Base-by-base conservation (phyloP, 2,329 filamentous ascomycete genomes). In the Penicillium sp. region DNA sequence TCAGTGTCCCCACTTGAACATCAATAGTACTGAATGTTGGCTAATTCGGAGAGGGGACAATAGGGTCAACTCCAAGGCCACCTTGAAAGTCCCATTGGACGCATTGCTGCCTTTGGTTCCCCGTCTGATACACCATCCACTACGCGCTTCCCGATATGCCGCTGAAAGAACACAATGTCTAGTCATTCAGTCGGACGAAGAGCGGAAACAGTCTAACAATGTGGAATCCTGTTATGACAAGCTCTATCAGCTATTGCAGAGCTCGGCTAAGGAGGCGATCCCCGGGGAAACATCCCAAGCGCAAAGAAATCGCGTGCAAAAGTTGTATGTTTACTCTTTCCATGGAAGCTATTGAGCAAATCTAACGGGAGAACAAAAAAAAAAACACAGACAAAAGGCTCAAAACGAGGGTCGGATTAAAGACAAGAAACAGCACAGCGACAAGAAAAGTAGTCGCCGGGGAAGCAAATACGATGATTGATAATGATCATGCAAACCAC, bases 31-130 rank as follows among this genome's bases (percentile, higher is more conserved):
- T 25, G 31, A 47, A 48, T 45, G 10, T n/a, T 49, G 38, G 52
- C 53, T 57, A 44, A 58, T 31, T 21, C 23, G 55, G 53, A 50
- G 10, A 44, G 31, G 31, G 29, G 29, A 31, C 11, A 36, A 54
- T 70, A 87, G 85, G 78, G 82, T 87, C 61, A 87, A 85, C 68
- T 86, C 85, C 36, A 88, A 88, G 75, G 85, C 84, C 55, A 87
- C 84, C n/a, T 70, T 88, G 34, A 82, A 80, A 62, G 72, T 87
- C 34, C 76, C 82, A 19, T 71, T 85, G 50, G 72, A 78, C 25
- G 70, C 76, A 8, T 76, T 88, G 40, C 70, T 86, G 13, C 77
- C 79, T 11, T 71, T 83, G 43, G 69, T 88, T 23, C 85, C 85
- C 43, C 71, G 70, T 21, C 64, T 83, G 10, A 73, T 88, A 9